phyloP scores from a whole-genome alignment of 2,329 filamentous ascomycete genomes.

The Westerdykella sp. region DNA sequence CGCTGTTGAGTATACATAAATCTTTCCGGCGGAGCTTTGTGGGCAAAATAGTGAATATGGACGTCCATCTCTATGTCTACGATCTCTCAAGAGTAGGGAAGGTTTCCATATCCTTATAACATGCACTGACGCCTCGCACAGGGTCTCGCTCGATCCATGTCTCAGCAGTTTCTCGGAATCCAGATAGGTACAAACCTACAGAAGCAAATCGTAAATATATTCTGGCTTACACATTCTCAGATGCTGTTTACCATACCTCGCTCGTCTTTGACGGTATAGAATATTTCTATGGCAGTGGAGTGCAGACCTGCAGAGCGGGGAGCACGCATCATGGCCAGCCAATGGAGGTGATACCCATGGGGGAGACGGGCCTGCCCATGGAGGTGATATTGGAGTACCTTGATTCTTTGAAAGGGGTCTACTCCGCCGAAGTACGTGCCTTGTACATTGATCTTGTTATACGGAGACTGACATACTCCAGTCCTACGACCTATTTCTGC shows the following conservation, averaged over 20 bases:
- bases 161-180: slow-evolving; percentile 54
- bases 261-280: slow-evolving; percentile 79
- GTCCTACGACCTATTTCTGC: slow-evolving; percentile 81
- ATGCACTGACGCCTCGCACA: slow-evolving; percentile 19
- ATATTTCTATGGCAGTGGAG: slow-evolving; percentile 83
- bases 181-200: slow-evolving; percentile 48
- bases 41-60: slow-evolving; percentile 32
- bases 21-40: neutral
- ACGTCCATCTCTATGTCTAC: slow-evolving; percentile 48
- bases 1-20: neutral
- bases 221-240: slow-evolving; percentile 29
- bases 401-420: slow-evolving; percentile 73
- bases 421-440: slow-evolving; percentile 62
- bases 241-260: slow-evolving; percentile 93
- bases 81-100: slow-evolving; percentile 42
- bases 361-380: slow-evolving; percentile 68
- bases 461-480: neutral
- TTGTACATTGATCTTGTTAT: neutral
- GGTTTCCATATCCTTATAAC: neutral
- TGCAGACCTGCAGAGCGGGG: slow-evolving; percentile 74
- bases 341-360: slow-evolving; percentile 68
- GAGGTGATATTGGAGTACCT: slow-evolving; percentile 84
- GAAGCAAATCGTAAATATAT: neutral
- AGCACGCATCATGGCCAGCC: slow-evolving; percentile 81
- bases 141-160: slow-evolving; percentile 53